phyloP scores from a whole-genome alignment of 306 rosid species.

The Datisca glomerata region DNA sequence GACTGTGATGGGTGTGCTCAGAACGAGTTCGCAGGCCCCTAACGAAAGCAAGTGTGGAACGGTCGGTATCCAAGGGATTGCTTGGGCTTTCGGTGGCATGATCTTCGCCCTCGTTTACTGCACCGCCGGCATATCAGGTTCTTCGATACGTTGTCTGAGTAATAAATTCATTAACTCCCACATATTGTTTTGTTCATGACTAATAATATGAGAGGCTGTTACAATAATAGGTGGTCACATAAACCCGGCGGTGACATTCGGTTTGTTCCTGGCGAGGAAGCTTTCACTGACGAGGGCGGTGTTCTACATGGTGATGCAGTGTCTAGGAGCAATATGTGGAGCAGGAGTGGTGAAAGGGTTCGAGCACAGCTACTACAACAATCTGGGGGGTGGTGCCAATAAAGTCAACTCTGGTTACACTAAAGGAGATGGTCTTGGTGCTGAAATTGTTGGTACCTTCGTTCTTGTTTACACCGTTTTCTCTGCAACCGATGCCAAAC shows the following conservation, averaged over 20 bases:
- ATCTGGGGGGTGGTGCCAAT: constrained; percentile 54
- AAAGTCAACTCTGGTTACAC: constrained; percentile 54
- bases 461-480: constrained; percentile 62
- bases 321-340: constrained; percentile 62
- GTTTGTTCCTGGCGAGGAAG: constrained; percentile 71
- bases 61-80: constrained; percentile 59
- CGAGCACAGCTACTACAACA: background rate
- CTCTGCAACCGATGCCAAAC: constrained; percentile 94
- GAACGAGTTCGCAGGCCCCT: background rate
- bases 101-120: constrained; percentile 90
- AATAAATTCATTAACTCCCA: no score
- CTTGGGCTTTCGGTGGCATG: constrained; percentile 95
- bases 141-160: no score
- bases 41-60: constrained; percentile 24
- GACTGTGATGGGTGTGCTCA: constrained; percentile 39
- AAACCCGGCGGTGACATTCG: constrained; percentile 66
- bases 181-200: background rate
- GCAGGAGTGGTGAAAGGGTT: constrained; percentile 48
- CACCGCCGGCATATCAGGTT: constrained; percentile 92
- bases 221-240: constrained; percentile 35
- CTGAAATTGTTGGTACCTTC: constrained; percentile 46
- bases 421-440: constrained; percentile 60
- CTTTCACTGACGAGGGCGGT: constrained; percentile 72
- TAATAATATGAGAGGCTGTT: background rate
- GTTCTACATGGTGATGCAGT: constrained; percentile 81